Base-by-base conservation (phyloP, 139 green algal species). In the Tetraselmis striata region DNA sequence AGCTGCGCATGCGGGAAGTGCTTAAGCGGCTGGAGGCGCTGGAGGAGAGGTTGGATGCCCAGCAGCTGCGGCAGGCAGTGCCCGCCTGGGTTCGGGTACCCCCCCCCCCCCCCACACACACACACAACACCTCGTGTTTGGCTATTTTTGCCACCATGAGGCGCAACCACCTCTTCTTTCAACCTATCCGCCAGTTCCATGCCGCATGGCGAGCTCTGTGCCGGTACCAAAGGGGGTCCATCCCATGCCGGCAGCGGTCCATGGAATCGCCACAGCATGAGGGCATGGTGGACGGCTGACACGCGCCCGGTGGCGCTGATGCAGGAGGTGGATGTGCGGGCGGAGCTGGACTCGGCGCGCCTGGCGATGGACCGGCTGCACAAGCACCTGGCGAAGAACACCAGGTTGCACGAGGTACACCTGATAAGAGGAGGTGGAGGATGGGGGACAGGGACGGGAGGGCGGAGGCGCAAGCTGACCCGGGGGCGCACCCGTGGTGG, bases 141-240 rank as follows among this genome's bases (percentile, higher is more conserved):
- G n/a, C n/a, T n/a, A n/a, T n/a, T n/a, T n/a, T n/a, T n/a, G n/a
- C n/a, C n/a, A n/a, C n/a, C n/a, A 0, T 86, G 86, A 1, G 90
- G 78, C 1, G 84, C 87, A 1, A 91, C 87, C 11, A 31, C 75
- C 5, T 88, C 83, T 80, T 91, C 90, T 28, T 84, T 59, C 30
- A 28, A 0, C 29, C 83, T 1, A 31, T 86, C 86, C 23, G 85
- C 85, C 79, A 0, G 58, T 58, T 27, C 87, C 87, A 22, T 90
- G 75, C 24, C 28, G 59, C 23, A 74, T 67, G 45, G 5, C 11
- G 45, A 67, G 45, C 45, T 67, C 45, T 67, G 18, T 30, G 26
- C 90, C 84, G 1, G 59, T 86, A 77, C 90, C 86, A 11, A 91
- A 90, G 11, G 78, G 79, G 23, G 27, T 22, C 58, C 18, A n/a